Conservation (phyloP, 805 yeast species). For the Teunomyces lycoperdinae region DNA sequence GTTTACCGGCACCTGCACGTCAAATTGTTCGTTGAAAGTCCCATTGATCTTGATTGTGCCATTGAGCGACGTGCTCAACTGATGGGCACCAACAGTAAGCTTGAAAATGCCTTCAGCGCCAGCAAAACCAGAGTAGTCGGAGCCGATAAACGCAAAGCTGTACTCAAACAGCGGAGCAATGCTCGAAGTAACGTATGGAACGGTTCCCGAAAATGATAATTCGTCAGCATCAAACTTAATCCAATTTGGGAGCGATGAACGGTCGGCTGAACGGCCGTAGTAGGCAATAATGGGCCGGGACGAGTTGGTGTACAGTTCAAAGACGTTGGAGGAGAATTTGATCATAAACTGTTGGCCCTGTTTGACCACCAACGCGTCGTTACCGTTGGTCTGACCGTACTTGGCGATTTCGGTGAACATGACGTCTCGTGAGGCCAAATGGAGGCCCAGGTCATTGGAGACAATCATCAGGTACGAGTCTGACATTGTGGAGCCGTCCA, state of each 20-base stretch:
- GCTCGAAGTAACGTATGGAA: conserved; percentile 80
- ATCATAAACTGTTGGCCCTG: conserved; percentile 70
- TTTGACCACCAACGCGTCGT: conserved; percentile 64
- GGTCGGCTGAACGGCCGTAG: conserved; percentile 77
- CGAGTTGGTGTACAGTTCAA: conserved; percentile 44
- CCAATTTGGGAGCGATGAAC: conserved; percentile 93
- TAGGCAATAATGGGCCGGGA: conserved; percentile 56
- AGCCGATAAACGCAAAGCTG: conserved; percentile 69
- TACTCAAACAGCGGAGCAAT: conserved; percentile 84
- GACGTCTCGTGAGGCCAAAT: conserved; percentile 39
- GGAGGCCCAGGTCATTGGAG: conserved; percentile 55
- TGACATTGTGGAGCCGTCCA: conserved; percentile 45
- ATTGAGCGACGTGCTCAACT: conserved; percentile 63
- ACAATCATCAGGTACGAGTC: conserved; percentile 59
- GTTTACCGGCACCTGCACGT: conserved; percentile 58
- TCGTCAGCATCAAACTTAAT: conserved; percentile 59
- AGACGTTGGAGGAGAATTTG: conserved; percentile 60
- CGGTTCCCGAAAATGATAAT: conserved; percentile 77
- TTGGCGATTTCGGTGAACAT: conserved; percentile 53
- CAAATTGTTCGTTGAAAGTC: conserved; percentile 55
- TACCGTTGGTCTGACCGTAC: conserved; percentile 76
- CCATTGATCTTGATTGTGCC: conserved; percentile 61
- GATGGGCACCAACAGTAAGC: conserved; percentile 85
- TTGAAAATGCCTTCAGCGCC: conserved; percentile 69
- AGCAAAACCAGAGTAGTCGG: conserved; percentile 73